Percentiles rank a stretch among this genome's conserved stretches.
Conservation (phyloP, 768 basidiomycete genomes). For the Tephrocybe sp. region DNA sequence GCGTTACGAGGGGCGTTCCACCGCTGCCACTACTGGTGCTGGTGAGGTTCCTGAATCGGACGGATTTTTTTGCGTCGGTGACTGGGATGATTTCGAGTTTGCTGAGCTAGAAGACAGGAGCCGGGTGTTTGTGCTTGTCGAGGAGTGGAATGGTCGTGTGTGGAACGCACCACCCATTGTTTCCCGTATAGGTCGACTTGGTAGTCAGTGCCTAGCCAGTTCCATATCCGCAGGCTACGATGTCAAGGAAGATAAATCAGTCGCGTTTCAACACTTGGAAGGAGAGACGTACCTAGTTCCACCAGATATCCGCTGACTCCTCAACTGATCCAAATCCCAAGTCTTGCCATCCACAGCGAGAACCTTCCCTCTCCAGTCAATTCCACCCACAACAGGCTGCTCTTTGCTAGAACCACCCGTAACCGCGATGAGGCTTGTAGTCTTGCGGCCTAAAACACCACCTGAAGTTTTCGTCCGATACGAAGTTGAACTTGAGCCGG, state of each 20-base stretch:
- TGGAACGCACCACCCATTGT: conserved; percentile 9
- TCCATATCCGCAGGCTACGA: conserved; percentile 11
- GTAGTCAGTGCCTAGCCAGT: conserved; percentile 8
- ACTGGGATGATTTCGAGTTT: too few relatives aligned
- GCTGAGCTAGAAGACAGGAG: too few relatives aligned
- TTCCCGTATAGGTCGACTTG: conserved; percentile 5
- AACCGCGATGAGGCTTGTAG: conserved; percentile 6
- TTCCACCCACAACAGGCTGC: conserved; percentile 10
- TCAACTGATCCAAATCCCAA: conserved; percentile 10
- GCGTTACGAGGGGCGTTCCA: conserved; percentile 4
- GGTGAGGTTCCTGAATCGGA: too few relatives aligned
- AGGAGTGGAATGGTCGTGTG: not conserved
- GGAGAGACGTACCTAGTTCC: not conserved
- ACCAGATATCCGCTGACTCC: conserved; percentile 1
- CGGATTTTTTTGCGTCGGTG: too few relatives aligned
- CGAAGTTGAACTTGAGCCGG: not conserved
- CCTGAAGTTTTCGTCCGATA: conserved; percentile 9
- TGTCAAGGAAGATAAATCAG: not conserved
- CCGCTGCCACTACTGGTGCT: too few relatives aligned
- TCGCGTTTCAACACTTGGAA: not conserved
- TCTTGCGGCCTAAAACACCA: conserved; percentile 8
- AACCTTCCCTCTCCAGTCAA: conserved; percentile 11
- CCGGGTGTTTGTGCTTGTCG: not conserved
- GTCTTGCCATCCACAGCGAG: conserved; percentile 4
- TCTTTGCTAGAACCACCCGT: not conserved